Evolutionary conservation across 2,329 filamentous ascomycete genomes (phyloP), one percentile per base, ranked within the genome.

Genomic region (Hypoxylon sp.): DNA sequence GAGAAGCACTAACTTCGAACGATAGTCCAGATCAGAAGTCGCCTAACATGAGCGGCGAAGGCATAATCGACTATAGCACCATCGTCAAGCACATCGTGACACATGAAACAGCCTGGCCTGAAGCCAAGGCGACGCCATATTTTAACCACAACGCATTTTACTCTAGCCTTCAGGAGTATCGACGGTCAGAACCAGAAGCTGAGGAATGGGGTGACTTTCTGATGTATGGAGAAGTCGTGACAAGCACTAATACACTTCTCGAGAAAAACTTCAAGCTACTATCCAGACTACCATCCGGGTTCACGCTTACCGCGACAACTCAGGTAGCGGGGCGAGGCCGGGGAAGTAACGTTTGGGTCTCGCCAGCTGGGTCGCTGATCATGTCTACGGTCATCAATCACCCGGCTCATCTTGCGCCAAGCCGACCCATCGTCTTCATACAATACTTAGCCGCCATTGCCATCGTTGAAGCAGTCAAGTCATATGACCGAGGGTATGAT

Each of bases 291-390:
- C 93, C 94, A 0, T 89, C 87, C 0, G 96, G 96, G n/a, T 94
- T 97, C 76, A 97, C 94, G 0, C 84, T 93, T 9, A 91, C 91
- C 0, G 95, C 96, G 0, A 96, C 94, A 0, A 93, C 91, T 0
- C 95, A 98, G 78, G 84, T 97, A 5, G 92, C 94, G 0, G 96
- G 91, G 6, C 89, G 96, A 37, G 96, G 96, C 6, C 90, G 96
- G 8, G 96, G 96, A 3, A 90, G 87, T 30, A 99, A 99, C 73
- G 92, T 97, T 64, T 99, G 96, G 96, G 89, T 99, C 3, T 93
- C 94, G 0, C 96, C 96, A 0, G 87, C 92, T 0, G 96, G 96
- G 0, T 89, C 88, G 34, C 84, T 98, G 5, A 91, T 97, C 77
- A 96, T 97, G 80, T 97, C 93, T 8, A 93, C 91, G 0, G 88